Conservation (phyloP, 805 yeast genomes). For the Suhomyces faveliae region DNA sequence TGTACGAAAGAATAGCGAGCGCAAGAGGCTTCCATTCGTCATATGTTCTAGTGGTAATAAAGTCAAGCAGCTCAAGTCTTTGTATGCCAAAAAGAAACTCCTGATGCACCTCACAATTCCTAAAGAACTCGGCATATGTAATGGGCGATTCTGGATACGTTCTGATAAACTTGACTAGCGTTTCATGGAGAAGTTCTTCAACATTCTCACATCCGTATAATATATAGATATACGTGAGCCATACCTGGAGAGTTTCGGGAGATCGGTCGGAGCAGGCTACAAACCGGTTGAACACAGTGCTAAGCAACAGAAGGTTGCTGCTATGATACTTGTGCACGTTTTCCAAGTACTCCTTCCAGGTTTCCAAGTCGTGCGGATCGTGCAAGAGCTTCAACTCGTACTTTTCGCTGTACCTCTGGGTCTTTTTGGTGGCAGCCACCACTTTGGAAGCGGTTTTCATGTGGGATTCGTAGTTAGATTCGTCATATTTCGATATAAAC, state of each 20-base stretch:
- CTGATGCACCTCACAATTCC: constrained; percentile 14
- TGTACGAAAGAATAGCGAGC: constrained; percentile 19
- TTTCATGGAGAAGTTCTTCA: constrained; percentile 7
- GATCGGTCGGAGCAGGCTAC: constrained; percentile 27
- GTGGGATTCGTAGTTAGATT: constrained; percentile 28
- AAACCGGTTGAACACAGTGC: constrained; percentile 11
- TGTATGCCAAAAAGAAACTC: constrained; percentile 8
- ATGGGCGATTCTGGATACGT: constrained; percentile 23
- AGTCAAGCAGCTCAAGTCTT: constrained; percentile 12
- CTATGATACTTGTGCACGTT: constrained; percentile 18
- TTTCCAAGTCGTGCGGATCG: neutral
- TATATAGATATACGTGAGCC: constrained; percentile 29
- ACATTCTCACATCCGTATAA: constrained; percentile 20
- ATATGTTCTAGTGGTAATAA: constrained; percentile 18
- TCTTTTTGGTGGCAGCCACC: constrained; percentile 27
- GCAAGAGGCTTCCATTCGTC: constrained; percentile 36
- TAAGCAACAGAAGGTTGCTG: neutral
- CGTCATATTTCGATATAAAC: constrained; percentile 33
- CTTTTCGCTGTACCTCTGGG: constrained; percentile 32
- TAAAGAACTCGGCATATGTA: constrained; percentile 27
- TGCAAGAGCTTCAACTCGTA: constrained; percentile 29
- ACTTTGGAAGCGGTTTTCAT: constrained; percentile 38
- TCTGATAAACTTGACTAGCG: constrained; percentile 21
- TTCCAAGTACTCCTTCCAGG: constrained; percentile 36
- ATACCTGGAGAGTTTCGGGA: constrained; percentile 11